Conservation (phyloP, 1,139 yeast species). For the Saccharomyces hybrid region DNA sequence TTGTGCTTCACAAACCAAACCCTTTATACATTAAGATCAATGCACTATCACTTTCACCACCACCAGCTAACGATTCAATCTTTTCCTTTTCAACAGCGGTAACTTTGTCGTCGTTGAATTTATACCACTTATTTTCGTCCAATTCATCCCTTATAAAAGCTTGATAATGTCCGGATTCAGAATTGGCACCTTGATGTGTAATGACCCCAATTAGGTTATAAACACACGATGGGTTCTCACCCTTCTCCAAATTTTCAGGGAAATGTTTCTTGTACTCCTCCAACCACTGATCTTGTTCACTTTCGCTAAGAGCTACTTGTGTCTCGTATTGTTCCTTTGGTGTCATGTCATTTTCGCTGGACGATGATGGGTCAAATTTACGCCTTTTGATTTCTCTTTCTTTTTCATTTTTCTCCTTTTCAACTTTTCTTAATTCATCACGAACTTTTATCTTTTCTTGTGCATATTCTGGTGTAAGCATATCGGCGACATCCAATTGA, state of each 20-base stretch:
- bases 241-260: conserved; percentile 37
- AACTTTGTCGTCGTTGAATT: conserved; percentile 92
- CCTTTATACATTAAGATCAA: conserved; percentile 80
- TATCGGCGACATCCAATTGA: conserved; percentile 79
- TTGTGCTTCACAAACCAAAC: conserved; percentile 40
- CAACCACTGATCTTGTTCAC: conserved; percentile 34
- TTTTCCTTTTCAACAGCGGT: conserved; percentile 65
- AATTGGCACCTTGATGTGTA: conserved; percentile 92
- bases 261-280: conserved; percentile 34
- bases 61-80: conserved; percentile 84
- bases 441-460: conserved; percentile 61
- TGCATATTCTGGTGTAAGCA: conserved; percentile 70
- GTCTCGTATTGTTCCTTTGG: conserved; percentile 33
- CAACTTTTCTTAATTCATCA: conserved; percentile 70
- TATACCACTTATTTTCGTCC: conserved; percentile 84
- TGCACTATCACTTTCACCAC: conserved; percentile 97
- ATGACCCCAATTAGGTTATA: conserved; percentile 78
- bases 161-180: conserved; percentile 97
- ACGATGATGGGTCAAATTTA: conserved; percentile 33
- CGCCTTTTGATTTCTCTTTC: conserved; percentile 70
- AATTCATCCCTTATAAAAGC: conserved; percentile 69
- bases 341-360: conserved; percentile 30
- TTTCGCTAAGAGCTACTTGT: conserved; percentile 30
- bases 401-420: conserved; percentile 67
- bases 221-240: conserved; percentile 82